phyloP scores from a whole-genome alignment of 2,329 filamentous ascomycete species.

The Lasiodiplodia sp. region DNA sequence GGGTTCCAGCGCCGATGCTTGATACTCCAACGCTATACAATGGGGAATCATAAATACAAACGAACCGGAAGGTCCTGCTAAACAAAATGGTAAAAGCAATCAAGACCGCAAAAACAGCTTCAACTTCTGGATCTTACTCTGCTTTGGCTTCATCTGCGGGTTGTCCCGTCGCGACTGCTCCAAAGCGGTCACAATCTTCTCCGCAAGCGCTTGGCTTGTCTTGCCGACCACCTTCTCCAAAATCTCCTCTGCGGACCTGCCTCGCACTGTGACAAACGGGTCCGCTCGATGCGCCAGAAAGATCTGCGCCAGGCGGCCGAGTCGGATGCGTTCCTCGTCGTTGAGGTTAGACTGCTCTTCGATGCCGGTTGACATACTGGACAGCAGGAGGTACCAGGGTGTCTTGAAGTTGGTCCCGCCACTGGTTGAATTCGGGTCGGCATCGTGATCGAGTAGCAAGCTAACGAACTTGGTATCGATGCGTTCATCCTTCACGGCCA shows the following conservation, averaged over 20 bases:
- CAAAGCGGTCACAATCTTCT: neutral
- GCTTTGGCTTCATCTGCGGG: constrained; percentile 7
- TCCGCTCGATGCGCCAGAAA: constrained; percentile 11
- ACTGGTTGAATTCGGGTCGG: neutral
- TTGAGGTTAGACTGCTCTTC: constrained; percentile 2
- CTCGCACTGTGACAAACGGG: constrained; percentile 16
- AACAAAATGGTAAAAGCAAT: neutral
- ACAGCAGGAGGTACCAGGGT: constrained; percentile 14
- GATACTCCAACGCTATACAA: neutral
- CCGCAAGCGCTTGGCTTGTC: neutral
- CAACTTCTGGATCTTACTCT: constrained; percentile 12
- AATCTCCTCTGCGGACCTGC: neutral
- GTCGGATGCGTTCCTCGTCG: neutral
- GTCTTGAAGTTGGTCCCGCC: constrained; percentile 5
- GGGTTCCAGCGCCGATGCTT: neutral
- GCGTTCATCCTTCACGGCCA: neutral
- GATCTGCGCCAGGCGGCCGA: constrained; percentile 2
- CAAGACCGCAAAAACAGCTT: constrained; percentile 18
- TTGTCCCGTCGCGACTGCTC: constrained; percentile 6
- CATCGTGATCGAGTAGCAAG: constrained; percentile 9
- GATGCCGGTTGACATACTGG: constrained; percentile 1
- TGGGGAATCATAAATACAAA: neutral
- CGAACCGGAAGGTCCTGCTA: neutral
- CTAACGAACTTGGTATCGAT: neutral
- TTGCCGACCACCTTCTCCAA: constrained; percentile 6